Evolutionary conservation across 768 basidiomycete species (phyloP).

Genomic region (Artomyces pyxidatus): DNA sequence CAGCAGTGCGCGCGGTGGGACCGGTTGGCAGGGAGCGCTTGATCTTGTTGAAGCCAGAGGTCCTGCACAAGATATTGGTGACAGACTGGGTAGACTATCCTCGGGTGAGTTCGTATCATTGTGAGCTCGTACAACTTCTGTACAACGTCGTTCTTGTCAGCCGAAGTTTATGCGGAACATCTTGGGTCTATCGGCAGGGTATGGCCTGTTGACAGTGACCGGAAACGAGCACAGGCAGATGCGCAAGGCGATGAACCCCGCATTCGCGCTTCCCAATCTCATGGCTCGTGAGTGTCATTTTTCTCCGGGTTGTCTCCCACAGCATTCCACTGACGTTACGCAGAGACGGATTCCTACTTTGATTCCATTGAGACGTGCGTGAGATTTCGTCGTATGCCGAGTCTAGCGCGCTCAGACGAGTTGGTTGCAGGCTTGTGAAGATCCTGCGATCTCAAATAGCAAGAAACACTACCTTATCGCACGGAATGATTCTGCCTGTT

Average conservation of each 20-base stretch:
- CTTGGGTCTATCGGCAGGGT: constrained; percentile 30
- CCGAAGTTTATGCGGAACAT: constrained; percentile 36
- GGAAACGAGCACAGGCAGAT: constrained; percentile 14
- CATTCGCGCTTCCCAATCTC: constrained; percentile 13
- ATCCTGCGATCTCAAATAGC: constrained; percentile 27
- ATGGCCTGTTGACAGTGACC: constrained; percentile 12
- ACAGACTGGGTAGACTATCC: constrained; percentile 41
- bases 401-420: no score
- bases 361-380: constrained; percentile 36
- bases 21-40: constrained; percentile 38
- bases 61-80: constrained; percentile 35
- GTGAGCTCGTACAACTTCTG: neutral
- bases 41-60: constrained; percentile 36
- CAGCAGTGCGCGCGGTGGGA: constrained; percentile 36
- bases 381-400: neutral
- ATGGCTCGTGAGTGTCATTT: constrained; percentile 10
- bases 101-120: constrained; percentile 12
- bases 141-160: constrained; percentile 18
- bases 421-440: constrained; percentile 35
- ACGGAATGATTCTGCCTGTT: constrained; percentile 24
- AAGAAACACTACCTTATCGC: constrained; percentile 14
- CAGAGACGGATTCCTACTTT: constrained; percentile 41
- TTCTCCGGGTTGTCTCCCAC: neutral
- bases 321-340: neutral
- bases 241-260: constrained; percentile 15